Base-by-base conservation (phyloP, 257 asterid species). In the Plectranthus barbatus region DNA sequence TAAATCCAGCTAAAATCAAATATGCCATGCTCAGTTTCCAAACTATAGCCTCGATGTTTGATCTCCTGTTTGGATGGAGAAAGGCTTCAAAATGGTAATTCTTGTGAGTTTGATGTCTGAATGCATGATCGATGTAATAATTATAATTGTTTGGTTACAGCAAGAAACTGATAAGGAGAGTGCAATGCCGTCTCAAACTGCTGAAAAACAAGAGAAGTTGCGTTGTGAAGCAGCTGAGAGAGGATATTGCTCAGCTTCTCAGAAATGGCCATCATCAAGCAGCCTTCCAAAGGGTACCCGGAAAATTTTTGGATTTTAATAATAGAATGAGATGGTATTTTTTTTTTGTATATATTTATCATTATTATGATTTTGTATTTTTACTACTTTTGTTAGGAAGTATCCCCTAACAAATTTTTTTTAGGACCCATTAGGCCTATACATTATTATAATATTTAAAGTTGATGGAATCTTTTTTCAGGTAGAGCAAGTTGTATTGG, bases 11-110 rank as follows among this genome's bases (percentile, higher is more conserved):
- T n/a, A n/a, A n/a, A n/a, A n/a, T n/a, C n/a, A n/a, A n/a, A n/a
- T 9, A 50, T 49, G 18, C 24, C 34, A 11, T 24, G 26, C 60
- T 39, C 45, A 15, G 23, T 48, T 34, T 12, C 42, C 10, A 26
- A 24, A 23, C 11, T 13, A 13, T n/a, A 29, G 39, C 13, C 2
- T 17, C n/a, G 33, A 73, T 87, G 90, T 74, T 90, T 69, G 83
- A 74, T 56, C 12, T 80, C 62, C 68, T 90, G 2, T 85, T 87
- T 58, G 91, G 97, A 9, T 91, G 97, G 96, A 79, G 89, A 79
- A 87, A 85, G 76, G 96, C 95, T 66, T 80, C 95, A 4, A 91
- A 87, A 80, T 90, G 96, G 97, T 90, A 65, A 6, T 12, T 17
- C n/a, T n/a, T n/a, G n/a, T n/a, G n/a, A 26, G 31, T 26, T 26